phyloP scores from a whole-genome alignment of 257 asterid species.

The Mentha longifolia region DNA sequence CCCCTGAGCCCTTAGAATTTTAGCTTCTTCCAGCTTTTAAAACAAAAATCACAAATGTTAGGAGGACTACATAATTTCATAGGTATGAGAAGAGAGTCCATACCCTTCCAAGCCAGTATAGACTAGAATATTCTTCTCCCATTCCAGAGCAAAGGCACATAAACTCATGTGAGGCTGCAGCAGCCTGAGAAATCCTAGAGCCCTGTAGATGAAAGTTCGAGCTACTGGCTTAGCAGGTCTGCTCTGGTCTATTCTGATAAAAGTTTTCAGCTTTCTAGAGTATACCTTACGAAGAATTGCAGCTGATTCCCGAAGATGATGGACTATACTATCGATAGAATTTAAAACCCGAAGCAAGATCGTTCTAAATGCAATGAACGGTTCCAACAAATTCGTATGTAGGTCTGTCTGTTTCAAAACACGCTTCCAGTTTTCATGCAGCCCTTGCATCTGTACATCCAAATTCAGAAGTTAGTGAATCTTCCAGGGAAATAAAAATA shows the following conservation, averaged over 20 bases:
- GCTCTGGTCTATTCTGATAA: constrained; percentile 19
- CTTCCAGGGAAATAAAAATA: no score
- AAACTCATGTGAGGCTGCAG: constrained; percentile 90
- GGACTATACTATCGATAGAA: constrained; percentile 55
- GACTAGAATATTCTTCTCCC: constrained; percentile 61
- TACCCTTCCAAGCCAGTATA: constrained; percentile 95
- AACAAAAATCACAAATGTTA: constrained; percentile 35
- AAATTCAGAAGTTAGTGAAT: constrained; percentile 37
- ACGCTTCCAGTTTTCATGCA: constrained; percentile 71
- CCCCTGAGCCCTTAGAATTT: constrained; percentile 96
- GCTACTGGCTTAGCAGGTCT: constrained; percentile 24
- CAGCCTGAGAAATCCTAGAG: constrained; percentile 85
- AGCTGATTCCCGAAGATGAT: constrained; percentile 89
- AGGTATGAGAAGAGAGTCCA: constrained; percentile 29
- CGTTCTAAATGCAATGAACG: constrained; percentile 90
- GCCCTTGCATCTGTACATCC: constrained; percentile 63
- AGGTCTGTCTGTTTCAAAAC: constrained; percentile 76
- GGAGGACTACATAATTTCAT: constrained; percentile 22
- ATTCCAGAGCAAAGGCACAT: constrained; percentile 69
- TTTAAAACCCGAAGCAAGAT: constrained; percentile 76
- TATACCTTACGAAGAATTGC: constrained; percentile 92
- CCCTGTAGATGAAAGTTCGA: constrained; percentile 58
- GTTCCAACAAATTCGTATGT: constrained; percentile 95
- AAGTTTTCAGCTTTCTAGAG: constrained; percentile 29
- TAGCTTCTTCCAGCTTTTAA: constrained; percentile 92